Percentiles rank a stretch among this genome's conserved stretches.
phyloP scores from a whole-genome alignment of 1,139 yeast genomes.

The Magnusiomyces sp. region DNA sequence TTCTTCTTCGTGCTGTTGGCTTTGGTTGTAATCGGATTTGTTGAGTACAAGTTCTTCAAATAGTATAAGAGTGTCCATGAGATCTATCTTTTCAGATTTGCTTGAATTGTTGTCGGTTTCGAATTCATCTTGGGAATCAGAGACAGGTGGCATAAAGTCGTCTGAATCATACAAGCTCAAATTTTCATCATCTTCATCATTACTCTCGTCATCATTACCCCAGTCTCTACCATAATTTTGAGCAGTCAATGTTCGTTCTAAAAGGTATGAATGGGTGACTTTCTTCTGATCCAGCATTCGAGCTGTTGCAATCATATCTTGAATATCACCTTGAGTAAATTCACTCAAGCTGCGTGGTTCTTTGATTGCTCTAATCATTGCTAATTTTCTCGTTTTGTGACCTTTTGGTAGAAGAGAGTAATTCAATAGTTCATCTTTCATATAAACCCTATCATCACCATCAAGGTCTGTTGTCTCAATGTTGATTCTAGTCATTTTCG shows the following conservation, averaged over 20 bases:
- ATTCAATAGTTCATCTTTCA: slow-evolving; percentile 2
- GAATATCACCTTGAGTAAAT: slow-evolving; percentile 2
- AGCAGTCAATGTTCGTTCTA: slow-evolving; percentile 1
- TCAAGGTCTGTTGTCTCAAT: not conserved
- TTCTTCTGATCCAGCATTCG: not conserved
- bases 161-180: not conserved
- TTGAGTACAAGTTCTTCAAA: not conserved
- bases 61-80: not conserved
- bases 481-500: not conserved
- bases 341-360: slow-evolving; percentile 1
- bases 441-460: not conserved
- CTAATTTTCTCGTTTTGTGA: not conserved
- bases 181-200: not conserved
- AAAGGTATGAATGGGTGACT: not conserved
- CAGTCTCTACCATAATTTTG: slow-evolving; percentile 1
- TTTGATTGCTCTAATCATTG: not conserved
- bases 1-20: not conserved
- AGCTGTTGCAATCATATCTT: slow-evolving; percentile 1
- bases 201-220: not conserved
- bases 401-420: slow-evolving; percentile 1
- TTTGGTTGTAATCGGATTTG: not conserved
- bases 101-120: not conserved
- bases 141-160: not conserved
- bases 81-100: not conserved
- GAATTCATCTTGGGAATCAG: not conserved